Evolutionary conservation across 768 basidiomycete species (phyloP).

Genomic region (Clitopilus hobsonii): DNA sequence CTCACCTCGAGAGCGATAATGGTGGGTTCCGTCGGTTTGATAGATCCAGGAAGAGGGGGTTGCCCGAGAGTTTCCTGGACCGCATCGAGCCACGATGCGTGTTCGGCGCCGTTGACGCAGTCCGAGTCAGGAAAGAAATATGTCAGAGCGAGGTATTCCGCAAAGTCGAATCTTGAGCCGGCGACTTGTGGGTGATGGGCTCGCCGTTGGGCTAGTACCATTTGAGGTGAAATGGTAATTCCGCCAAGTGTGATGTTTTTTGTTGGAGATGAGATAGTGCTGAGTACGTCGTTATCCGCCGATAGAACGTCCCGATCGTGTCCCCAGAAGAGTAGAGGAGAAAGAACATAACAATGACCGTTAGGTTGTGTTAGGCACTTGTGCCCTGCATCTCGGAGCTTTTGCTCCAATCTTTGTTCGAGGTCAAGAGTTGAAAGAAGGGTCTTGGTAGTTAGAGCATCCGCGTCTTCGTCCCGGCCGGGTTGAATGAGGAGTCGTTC

Average conservation of each 20-base stretch:
- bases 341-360: conserved; percentile 63
- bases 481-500: conserved; percentile 75
- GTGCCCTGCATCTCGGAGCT: conserved; percentile 32
- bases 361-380: conserved; percentile 51
- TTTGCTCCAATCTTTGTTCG: conserved; percentile 49
- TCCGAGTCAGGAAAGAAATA: conserved; percentile 79
- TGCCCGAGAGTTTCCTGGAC: conserved; percentile 35
- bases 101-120: conserved; percentile 60
- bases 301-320: conserved; percentile 51
- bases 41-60: conserved; percentile 24
- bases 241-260: conserved; percentile 57
- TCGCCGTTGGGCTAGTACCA: conserved; percentile 74
- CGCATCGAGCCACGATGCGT: conserved; percentile 57
- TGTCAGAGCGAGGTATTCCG: conserved; percentile 71
- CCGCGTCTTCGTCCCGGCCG: conserved; percentile 38
- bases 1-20: conserved; percentile 44
- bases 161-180: conserved; percentile 53
- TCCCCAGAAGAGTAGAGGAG: conserved; percentile 73
- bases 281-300: conserved; percentile 51
- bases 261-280: conserved; percentile 49
- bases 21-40: conserved; percentile 30
- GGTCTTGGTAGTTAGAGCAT: conserved; percentile 56
- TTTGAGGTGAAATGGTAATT: conserved; percentile 62
- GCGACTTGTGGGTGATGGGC: conserved; percentile 44
- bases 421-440: conserved; percentile 62